Base-by-base conservation (phyloP, 2,329 filamentous ascomycete genomes). In the Fusarium sp. region DNA sequence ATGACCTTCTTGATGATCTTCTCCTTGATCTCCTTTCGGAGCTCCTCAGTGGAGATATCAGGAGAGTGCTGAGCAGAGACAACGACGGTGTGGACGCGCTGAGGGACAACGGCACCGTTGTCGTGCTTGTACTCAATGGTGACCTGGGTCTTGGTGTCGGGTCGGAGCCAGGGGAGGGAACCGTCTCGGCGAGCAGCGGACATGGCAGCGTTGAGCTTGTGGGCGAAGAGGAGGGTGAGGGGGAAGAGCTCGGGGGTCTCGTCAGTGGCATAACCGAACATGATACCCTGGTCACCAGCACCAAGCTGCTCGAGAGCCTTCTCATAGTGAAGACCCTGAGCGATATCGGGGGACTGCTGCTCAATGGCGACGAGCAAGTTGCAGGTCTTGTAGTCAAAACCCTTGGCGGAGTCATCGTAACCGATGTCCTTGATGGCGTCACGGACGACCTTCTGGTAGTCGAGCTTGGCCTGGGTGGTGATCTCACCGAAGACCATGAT, bases 341-440 rank as follows among this genome's bases (percentile, higher is more conserved):
- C 96, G 78, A 99, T 99, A 83, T 99, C 96, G 77, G 95, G 92
- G 64, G 95, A 98, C 85, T 99, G 96, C 86, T 99, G 90, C 90
- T 99, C 96, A 82, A 99, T 97, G 84, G 95, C 96, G 76, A 98
- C 94, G 75, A 98, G 90, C 78, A 99, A 89, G 87, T 97, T 98
- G 87, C 92, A 95, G 75, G 96, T 99, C 91, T 98, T 98, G 93
- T 97, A 97, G 87, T 99, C 96, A 84, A 99, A 99, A 69, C 96
- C 96, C 90, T 99, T 99, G 77, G 88, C 87, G 57, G 96, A 98
- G 83, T 91, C 89, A 84, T 99, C 96, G 84, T 98, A 99, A 77
- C 96, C 96, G 79, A 99, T 99, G 80, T 97, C 95, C 89, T 97
- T 95, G 89, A 99, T 94, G 80, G 94, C 89, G 71, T 90, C 83